A percentile compares a stretch with the other conserved stretches of the same genome.
These are phyloP conservation scores for Astrephomene gubernaculifera DNA, from an alignment of 139 green algal genomes.

Conservation along the genomic window DNA sequence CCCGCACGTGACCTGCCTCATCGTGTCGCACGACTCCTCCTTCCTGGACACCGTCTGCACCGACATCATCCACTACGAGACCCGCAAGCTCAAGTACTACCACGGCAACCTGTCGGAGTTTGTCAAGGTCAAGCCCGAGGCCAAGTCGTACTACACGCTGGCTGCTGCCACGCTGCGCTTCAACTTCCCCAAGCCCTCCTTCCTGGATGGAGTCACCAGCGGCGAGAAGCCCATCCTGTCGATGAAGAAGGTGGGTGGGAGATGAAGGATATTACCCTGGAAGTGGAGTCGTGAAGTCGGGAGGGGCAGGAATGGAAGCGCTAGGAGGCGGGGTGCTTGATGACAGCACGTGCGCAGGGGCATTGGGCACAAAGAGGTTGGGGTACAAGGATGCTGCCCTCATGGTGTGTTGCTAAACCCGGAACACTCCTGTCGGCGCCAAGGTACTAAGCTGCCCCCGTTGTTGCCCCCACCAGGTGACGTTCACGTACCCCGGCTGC, in stretches of 20 bases:
- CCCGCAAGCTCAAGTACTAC: constrained; percentile 83
- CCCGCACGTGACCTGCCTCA: constrained; percentile 81
- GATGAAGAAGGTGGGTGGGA: constrained; percentile 59
- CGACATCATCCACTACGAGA: constrained; percentile 92
- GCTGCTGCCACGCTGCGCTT: constrained; percentile 77
- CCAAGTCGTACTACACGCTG: constrained; percentile 89
- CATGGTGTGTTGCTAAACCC: too few relatives aligned
- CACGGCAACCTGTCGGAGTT: constrained; percentile 92
- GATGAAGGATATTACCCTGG: too few relatives aligned
- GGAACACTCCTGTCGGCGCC: too few relatives aligned
- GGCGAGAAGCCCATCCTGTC: constrained; percentile 80
- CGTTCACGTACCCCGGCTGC: constrained; percentile 58
- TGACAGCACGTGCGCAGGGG: too few relatives aligned
- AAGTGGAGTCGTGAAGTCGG: too few relatives aligned
- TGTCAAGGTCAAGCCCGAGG: constrained; percentile 88
- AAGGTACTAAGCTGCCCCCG: too few relatives aligned
- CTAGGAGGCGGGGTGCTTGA: too few relatives aligned
- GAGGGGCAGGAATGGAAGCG: too few relatives aligned
- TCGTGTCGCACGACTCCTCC: constrained; percentile 90
- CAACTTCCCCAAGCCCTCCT: constrained; percentile 85
- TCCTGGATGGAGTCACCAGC: constrained; percentile 92
- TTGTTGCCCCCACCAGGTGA: constrained; percentile 36
- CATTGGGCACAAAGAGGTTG: too few relatives aligned
- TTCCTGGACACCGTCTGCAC: constrained; percentile 91
- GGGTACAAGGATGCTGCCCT: too few relatives aligned